Evolutionary conservation across 768 basidiomycete genomes (phyloP).

Genomic region (Lactifluus piperatus): DNA sequence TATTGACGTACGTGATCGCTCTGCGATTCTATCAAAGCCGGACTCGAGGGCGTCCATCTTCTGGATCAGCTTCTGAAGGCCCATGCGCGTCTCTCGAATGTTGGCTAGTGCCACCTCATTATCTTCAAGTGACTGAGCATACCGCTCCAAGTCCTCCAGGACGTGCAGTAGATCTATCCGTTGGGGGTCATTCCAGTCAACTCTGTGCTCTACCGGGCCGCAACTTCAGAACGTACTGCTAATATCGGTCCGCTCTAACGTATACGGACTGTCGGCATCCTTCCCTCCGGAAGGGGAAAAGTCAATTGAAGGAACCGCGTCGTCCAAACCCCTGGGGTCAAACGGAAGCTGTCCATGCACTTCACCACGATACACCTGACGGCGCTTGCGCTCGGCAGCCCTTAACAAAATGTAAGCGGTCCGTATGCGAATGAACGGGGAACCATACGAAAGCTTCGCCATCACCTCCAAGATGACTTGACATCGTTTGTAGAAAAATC

Average conservation of each 20-base stretch:
- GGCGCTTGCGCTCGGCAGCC: constrained; percentile 68
- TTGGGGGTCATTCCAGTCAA: neutral
- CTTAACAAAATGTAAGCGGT: constrained; percentile 30
- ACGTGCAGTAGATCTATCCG: constrained; percentile 48
- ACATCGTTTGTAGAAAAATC: constrained; percentile 75
- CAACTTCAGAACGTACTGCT: constrained; percentile 42
- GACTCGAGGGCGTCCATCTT: constrained; percentile 76
- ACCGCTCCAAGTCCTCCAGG: constrained; percentile 57
- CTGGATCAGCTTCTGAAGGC: constrained; percentile 58
- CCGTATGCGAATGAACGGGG: neutral
- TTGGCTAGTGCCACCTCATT: constrained; percentile 39
- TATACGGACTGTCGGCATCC: constrained; percentile 45
- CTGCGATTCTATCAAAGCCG: constrained; percentile 80
- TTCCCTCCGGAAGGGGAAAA: constrained; percentile 61
- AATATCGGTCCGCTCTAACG: constrained; percentile 60
- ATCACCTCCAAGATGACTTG: constrained; percentile 78
- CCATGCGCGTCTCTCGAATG: constrained; percentile 49
- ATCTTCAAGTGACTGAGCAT: constrained; percentile 39
- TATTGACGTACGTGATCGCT: constrained; percentile 60
- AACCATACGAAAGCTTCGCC: constrained; percentile 76
- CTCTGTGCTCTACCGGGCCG: neutral
- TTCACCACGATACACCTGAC: constrained; percentile 79
- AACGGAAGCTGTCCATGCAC: constrained; percentile 84
- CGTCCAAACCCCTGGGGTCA: constrained; percentile 72
- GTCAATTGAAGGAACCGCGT: constrained; percentile 69